Evolutionary conservation across 371 early-diverging fungal genomes (phyloP).

Genomic region (Nematocida sp.): DNA sequence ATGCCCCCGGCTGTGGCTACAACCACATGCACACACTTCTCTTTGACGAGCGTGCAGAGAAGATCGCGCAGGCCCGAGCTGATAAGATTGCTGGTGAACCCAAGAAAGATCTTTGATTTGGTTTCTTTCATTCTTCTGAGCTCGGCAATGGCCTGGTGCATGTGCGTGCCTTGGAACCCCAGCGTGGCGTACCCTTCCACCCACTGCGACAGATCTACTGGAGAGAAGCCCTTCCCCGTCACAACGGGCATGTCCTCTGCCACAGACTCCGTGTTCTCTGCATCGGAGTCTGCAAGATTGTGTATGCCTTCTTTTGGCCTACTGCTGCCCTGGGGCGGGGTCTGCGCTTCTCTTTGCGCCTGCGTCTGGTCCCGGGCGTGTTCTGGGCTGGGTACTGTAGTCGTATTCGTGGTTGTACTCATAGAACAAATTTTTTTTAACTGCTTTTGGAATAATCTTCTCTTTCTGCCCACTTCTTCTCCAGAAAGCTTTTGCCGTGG

Average conservation of each 20-base stretch:
- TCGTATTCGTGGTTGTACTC: background rate
- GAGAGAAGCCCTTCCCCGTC: slow-evolving; percentile 23
- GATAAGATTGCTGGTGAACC: slow-evolving; percentile 83
- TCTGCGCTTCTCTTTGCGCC: background rate
- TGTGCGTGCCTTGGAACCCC: slow-evolving; percentile 62
- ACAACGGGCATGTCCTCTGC: slow-evolving; percentile 25
- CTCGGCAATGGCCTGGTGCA: slow-evolving; percentile 61
- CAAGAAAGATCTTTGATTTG: slow-evolving; percentile 63
- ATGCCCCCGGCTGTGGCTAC: slow-evolving; percentile 94
- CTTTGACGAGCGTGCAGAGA: slow-evolving; percentile 79
- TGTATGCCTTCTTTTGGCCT: background rate
- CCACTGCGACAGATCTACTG: slow-evolving; percentile 24
- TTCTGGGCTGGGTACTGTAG: background rate
- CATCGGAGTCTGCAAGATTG: slow-evolving; percentile 35
- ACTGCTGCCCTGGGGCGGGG: background rate
- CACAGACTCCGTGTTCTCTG: background rate
- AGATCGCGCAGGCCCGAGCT: slow-evolving; percentile 90
- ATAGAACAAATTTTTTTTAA: background rate
- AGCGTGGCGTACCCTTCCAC: slow-evolving; percentile 55
- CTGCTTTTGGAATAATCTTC: background rate
- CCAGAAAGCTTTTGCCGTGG: slow-evolving; percentile 39
- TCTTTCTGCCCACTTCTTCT: background rate
- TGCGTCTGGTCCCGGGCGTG: background rate
- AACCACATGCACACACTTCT: slow-evolving; percentile 71
- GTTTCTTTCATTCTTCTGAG: slow-evolving; percentile 58